Base-by-base conservation (phyloP, 192 early-diverging fungal genomes). In the Anaeromyces robustus region DNA sequence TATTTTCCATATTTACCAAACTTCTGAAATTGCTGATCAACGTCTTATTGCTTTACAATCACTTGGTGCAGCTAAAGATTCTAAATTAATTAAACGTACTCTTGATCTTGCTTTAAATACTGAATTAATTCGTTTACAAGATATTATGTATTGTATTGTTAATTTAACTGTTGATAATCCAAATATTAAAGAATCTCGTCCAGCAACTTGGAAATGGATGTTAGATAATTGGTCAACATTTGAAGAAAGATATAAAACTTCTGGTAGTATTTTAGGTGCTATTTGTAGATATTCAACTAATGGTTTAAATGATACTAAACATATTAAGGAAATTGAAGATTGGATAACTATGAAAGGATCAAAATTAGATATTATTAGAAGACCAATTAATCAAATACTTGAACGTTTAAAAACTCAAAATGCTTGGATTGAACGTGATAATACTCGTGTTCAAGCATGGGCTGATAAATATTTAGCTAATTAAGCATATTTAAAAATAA, bases 51-150 rank as follows among this genome's bases (percentile, higher is more conserved):
- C 92, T 12, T 85, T 95, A 29, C 84, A 83, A 29, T 81, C 87
- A 0, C 85, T 93, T 81, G 90, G 91, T 12, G 83, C 84, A 30
- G 85, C 84, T 39, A 82, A 87, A 68, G 89, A 90, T 43, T 82
- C 86, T 1, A 86, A 82, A 22, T 85, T 95, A 79, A 84, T 93
- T 29, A 81, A 90, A 37, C 86, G 91, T 78, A 83, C 89, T 79
- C 85, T 95, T 28, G 85, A 86, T 77, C 88, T 93, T 83, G 86
- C 89, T 17, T 82, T 94, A 28, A 79, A 84, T 0, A 87, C 89
- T 29, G 90, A 93, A 28, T 84, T 90, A 78, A 92, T 95, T 78
- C 90, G 90, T 82, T 86, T 88, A 77, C 93, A 94, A 83, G 94
- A 95, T 83, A 86, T 52, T 52, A 52, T 52, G 43, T 52, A 52